Base-by-base conservation (phyloP, 2,329 filamentous ascomycete genomes). In the Epichloe uncinata region DNA sequence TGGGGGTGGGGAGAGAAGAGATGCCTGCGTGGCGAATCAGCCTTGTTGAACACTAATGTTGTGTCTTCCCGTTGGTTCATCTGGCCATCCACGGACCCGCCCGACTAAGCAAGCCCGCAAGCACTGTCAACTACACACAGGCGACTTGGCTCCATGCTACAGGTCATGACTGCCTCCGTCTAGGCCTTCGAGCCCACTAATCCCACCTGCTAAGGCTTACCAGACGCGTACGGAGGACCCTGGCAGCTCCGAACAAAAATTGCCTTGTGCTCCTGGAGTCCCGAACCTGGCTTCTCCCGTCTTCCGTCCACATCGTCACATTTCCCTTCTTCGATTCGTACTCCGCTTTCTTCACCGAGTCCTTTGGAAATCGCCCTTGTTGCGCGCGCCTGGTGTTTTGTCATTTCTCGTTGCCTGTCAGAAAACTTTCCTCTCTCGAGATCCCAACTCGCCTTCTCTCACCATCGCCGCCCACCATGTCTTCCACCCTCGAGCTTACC, bases 401-500 rank as follows among this genome's bases (percentile, higher is more conserved):
- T 8, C 26, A 30, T 1, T 30, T 30, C 26, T 30, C 26, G 26
- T 30, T 30, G 26, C 26, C 26, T 30, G 26, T 30, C 26, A 30
- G 26, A 8, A 30, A 9, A n/a, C 26, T 30, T 30, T 9, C 3
- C 26, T 30, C 26, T 30, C 8, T 30, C 22, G 6, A 2, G 22
- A 26, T 26, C 22, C 22, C 22, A 26, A 26, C 7, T 26, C 22
- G 22, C 22, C 22, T 26, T 26, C 22, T 22, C 44, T 48, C 30
- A 20, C 47, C 18, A 45, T 35, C 45, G 15, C 6, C 22, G 34
- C 37, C 33, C 50, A 49, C 35, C 55, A 66, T 66, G 61, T 63
- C 64, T 52, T 48, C 51, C 40, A 46, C 48, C 18, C 57, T 65
- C 57, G 73, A 79, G 63, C 79, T 83, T 73, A 93, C 85, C 62